Evolutionary conservation across 257 asterid species (phyloP).

Genomic region (Salvia splendens): DNA sequence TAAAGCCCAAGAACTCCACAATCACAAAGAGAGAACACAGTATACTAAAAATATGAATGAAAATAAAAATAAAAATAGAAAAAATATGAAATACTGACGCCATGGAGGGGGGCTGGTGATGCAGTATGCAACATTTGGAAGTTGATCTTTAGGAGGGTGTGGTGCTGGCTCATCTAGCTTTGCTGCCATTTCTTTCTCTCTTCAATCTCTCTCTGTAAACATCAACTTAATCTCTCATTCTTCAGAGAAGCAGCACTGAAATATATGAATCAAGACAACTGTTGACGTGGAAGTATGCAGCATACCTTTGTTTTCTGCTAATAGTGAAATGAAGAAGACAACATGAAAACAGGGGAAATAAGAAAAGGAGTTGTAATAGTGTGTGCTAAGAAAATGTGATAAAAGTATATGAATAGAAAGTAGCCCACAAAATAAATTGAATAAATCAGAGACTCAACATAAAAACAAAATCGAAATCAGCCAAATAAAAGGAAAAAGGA

Average conservation of each 20-base stretch:
- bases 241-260: slow-evolving; percentile 7
- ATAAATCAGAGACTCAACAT: slow-evolving; percentile 40
- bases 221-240: not conserved
- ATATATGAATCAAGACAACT: slow-evolving; percentile 30
- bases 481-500: slow-evolving; percentile 23
- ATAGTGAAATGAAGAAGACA: not conserved
- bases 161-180: slow-evolving; percentile 70
- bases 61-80: not conserved
- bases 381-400: slow-evolving; percentile 25
- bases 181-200: slow-evolving; percentile 48
- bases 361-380: not conserved
- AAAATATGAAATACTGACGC: slow-evolving; percentile 55
- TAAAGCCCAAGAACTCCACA: slow-evolving; percentile 1
- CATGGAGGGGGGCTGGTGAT: slow-evolving; percentile 96
- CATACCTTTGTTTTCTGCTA: slow-evolving; percentile 20
- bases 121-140: slow-evolving; percentile 85
- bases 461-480: slow-evolving; percentile 23
- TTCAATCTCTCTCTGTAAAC: slow-evolving; percentile 32
- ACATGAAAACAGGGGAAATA: not conserved
- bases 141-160: slow-evolving; percentile 84
- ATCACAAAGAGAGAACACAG: slow-evolving; percentile 5
- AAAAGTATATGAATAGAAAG: slow-evolving; percentile 33
- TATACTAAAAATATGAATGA: slow-evolving; percentile 12
- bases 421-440: slow-evolving; percentile 21
- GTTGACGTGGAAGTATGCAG: slow-evolving; percentile 27